Evolutionary conservation across 192 early-diverging fungal species (phyloP), one percentile per base, ranked within the genome.

Genomic region (Backusella tarrabulga): DNA sequence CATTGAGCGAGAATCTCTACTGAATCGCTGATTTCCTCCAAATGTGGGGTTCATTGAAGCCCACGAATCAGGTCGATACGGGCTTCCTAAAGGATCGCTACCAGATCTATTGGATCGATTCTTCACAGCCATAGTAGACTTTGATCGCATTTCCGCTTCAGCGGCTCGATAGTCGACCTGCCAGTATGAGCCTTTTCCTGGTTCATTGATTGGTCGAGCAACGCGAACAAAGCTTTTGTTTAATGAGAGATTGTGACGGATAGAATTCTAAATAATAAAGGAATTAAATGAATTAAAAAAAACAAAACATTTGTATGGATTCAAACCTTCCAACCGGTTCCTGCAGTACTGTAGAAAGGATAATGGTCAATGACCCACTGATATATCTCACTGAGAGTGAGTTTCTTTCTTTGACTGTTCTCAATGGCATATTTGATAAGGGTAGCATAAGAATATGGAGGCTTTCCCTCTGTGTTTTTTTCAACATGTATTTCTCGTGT

Each of bases 131-230:
- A 75, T 38, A n/a, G 32, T 34, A 17, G 56, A 44, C 8, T 75
- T 75, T 6, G 74, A 75, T 32, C 80, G 38, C 52, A 73, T 44
- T 40, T 79, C 79, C 29, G 73, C 75, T 42, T 80, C 77, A 26
- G 76, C 83, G n/a, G 83, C 83, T 66, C 81, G 80, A 38, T 83
- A 80, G 71, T 95, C 92, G 7, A 95, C 89, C 0, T 90, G 92
- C 93, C 93, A 95, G 71, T 93, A 95, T 34, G 92, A 90, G 9
- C 93, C 93, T 84, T 95, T 95, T 34, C 93, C 93, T 17, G 93
- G 93, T 77, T 95, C 93, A 79, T 93, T 93, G 76, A 92, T 90
- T 11, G 92, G 90, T 12, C 94, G 86, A 17, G 92, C 85, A 6
- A 95, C 90, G 50, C 91, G 88, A 34, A 93, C 86, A 84, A 96